Evolutionary conservation across 306 rosid species (phyloP).

Genomic region (Pyrus communis): DNA sequence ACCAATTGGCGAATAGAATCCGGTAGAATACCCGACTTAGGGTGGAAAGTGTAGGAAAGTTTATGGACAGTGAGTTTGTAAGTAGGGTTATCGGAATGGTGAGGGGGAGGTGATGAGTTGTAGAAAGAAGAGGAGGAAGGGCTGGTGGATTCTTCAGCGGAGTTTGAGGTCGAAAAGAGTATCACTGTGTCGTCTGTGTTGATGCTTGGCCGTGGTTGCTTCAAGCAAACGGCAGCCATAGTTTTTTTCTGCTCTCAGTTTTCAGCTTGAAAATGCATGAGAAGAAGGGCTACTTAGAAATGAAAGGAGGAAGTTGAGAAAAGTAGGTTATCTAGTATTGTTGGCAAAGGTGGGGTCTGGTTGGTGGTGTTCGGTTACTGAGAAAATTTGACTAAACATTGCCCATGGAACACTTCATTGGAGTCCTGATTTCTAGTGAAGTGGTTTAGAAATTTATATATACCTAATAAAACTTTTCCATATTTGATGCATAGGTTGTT

Average conservation of each 20-base stretch:
- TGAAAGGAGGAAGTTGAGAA: background rate
- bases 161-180: constrained; percentile 55
- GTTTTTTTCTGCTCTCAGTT: constrained; percentile 2
- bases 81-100: constrained; percentile 10
- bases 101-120: constrained; percentile 37
- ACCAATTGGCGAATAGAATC: constrained; percentile 27
- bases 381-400: background rate
- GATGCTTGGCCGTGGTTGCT: constrained; percentile 22
- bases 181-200: constrained; percentile 41
- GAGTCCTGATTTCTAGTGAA: background rate
- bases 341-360: background rate
- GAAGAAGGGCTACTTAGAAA: background rate
- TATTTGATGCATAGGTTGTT: too few species aligned
- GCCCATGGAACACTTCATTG: background rate
- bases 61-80: constrained; percentile 42
- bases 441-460: background rate
- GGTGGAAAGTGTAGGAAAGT: constrained; percentile 50
- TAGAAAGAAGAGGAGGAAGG: constrained; percentile 48
- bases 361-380: constrained; percentile 8
- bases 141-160: constrained; percentile 50
- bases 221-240: constrained; percentile 39
- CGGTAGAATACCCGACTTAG: constrained; percentile 23
- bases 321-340: constrained; percentile 22
- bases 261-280: constrained; percentile 10
- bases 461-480: background rate